These are phyloP conservation scores for Cryptococcus depauperatus DNA, from an alignment of 1,284 basidiomycete genomes.

Conservation along the genomic window DNA sequence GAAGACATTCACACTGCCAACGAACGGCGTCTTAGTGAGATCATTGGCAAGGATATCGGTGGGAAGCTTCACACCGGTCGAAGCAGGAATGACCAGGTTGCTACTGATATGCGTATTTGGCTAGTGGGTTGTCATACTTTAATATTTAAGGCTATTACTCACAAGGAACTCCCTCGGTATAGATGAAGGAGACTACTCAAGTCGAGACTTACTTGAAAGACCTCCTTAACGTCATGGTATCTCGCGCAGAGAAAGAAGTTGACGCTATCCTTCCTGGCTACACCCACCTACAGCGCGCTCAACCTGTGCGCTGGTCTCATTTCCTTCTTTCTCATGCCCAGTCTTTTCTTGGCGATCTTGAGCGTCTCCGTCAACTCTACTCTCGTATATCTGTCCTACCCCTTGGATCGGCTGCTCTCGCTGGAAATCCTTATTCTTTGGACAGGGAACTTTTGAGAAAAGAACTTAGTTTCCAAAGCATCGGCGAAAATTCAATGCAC, in stretches of 20 bases:
- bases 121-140: conserved; percentile 50
- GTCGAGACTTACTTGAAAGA: conserved; percentile 65
- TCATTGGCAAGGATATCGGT: conserved; percentile 74
- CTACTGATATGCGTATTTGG: conserved; percentile 96
- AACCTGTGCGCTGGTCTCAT: conserved; percentile 98
- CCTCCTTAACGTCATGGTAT: conserved; percentile 78
- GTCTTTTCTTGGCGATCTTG: conserved; percentile 79
- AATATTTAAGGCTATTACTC: too few relatives aligned
- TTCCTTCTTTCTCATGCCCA: conserved; percentile 89
- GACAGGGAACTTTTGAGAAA: conserved; percentile 79
- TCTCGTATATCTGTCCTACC: conserved; percentile 83
- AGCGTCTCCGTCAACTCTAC: conserved; percentile 73
- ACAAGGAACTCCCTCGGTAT: too few relatives aligned
- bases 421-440: conserved; percentile 87
- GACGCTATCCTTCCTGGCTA: conserved; percentile 92
- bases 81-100: conserved; percentile 94
- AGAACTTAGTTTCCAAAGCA: conserved; percentile 72
- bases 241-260: conserved; percentile 84
- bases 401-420: conserved; percentile 85
- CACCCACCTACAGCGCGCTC: conserved; percentile 91
- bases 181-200: conserved; percentile 62
- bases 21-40: conserved; percentile 83
- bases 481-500: conserved; percentile 89
- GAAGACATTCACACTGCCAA: conserved; percentile 99
- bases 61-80: conserved; percentile 94